Evolutionary conservation across 108 stramenopile genomes (phyloP).

Genomic region (Seminavis robusta): DNA sequence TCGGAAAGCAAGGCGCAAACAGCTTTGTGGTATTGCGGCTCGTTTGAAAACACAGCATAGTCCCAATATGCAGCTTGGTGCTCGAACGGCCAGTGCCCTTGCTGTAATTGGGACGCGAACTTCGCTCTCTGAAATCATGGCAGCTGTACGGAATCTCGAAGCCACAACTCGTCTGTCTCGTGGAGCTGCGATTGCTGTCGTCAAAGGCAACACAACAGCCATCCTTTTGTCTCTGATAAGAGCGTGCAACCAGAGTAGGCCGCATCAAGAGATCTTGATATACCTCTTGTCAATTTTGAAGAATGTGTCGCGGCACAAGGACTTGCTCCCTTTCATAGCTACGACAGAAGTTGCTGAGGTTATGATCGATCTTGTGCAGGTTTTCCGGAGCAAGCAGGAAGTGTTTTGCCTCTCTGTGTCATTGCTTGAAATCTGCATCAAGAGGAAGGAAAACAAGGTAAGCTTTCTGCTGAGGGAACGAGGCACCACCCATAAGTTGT

Average conservation of each 20-base stretch:
- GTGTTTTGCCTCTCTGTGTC: slow-evolving; percentile 50
- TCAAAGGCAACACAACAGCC: slow-evolving; percentile 43
- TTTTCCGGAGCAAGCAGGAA: slow-evolving; percentile 84
- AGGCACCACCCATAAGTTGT: too few relatives aligned
- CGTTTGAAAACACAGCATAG: too few relatives aligned
- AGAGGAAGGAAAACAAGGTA: too few relatives aligned
- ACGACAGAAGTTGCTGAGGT: slow-evolving; percentile 41
- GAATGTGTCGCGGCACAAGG: slow-evolving; percentile 63
- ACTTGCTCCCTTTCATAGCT: slow-evolving; percentile 38
- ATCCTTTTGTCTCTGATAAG: slow-evolving; percentile 67
- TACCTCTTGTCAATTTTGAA: slow-evolving; percentile 60
- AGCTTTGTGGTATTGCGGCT: too few relatives aligned
- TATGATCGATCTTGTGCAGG: slow-evolving; percentile 80
- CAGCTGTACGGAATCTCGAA: slow-evolving; percentile 66
- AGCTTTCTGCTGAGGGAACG: too few relatives aligned
- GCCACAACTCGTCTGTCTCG: slow-evolving; percentile 61
- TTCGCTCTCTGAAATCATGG: slow-evolving; percentile 65
- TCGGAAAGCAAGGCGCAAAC: too few relatives aligned
- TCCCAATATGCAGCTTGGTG: slow-evolving; percentile 33
- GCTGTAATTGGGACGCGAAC: slow-evolving; percentile 48
- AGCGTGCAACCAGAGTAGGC: slow-evolving; percentile 87
- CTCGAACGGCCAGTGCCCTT: slow-evolving; percentile 37
- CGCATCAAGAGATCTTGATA: slow-evolving; percentile 81
- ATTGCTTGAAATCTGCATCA: too few relatives aligned
- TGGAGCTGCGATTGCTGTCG: slow-evolving; percentile 65